Base-by-base conservation (phyloP, 805 yeast species). In the Nakazawaea laoshanensis region DNA sequence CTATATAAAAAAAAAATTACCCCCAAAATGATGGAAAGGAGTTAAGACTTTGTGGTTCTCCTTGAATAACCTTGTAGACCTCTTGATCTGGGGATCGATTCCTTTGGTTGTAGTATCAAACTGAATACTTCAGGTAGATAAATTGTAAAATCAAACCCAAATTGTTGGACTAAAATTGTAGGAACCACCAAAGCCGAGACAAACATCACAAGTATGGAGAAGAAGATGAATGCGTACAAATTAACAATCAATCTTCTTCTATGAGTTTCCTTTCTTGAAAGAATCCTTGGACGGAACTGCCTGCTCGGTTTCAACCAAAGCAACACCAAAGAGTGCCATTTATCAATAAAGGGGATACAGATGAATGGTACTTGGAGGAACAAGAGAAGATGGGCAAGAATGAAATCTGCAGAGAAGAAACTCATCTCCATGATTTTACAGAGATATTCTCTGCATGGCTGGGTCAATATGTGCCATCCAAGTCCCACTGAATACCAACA, bases 371-470 rank as follows among this genome's bases (percentile, higher is more conserved):
- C 53, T 42, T 78, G 84, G 5, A 65, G 50, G 38, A 71, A 67
- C 32, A 79, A 54, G 10, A 81, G 51, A 26, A 69, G 42, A 47
- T 81, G 87, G 0, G 78, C 73, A 19, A 78, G 55, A 19, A 69
- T 49, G 37, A 76, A 64, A 51, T 81, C 92, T 4, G 69, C 73
- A 0, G 80, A 73, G 57, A 78, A 81, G 36, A 69, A 67, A n/a
- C 79, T 67, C 62, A 77, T 61, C 48, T 81, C 92, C 44, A 70
- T 65, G 1, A 69, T 53, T 44, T 81, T 81, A 37, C 84, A 77
- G 15, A 70, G 36, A 32, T 59, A 70, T 47, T 80, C 89, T 44
- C 89, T 55, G 3, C 66, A 38, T 1, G 87, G 87, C 41, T 78
- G 87, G 3, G 77, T 57, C 5, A 79, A 33, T 1, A 72, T 57